Evolutionary conservation across 2,329 filamentous ascomycete genomes (phyloP).

Genomic region (Talaromyces sp.): DNA sequence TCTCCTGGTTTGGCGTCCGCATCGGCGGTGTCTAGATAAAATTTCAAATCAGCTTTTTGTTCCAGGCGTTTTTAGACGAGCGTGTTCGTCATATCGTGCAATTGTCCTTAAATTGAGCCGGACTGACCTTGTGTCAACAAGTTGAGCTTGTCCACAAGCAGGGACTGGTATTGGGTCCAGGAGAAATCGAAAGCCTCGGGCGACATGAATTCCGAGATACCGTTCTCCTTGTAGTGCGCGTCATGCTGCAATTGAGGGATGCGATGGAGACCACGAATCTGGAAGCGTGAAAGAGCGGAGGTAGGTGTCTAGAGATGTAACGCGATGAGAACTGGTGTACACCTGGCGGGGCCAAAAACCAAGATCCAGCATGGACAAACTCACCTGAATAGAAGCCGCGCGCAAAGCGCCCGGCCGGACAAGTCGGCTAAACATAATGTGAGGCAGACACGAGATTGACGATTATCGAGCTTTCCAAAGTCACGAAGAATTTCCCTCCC

Average conservation of each 20-base stretch:
- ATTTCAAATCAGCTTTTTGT: background rate
- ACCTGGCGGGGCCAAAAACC: background rate
- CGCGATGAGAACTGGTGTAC: constrained; percentile 21
- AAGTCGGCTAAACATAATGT: constrained; percentile 48
- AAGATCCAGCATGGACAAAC: constrained; percentile 2
- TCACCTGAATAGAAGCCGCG: constrained; percentile 42
- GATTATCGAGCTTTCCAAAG: constrained; percentile 22
- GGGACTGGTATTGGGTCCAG: constrained; percentile 79
- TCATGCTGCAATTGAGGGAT: constrained; percentile 55
- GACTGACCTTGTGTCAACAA: constrained; percentile 66
- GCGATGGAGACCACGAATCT: constrained; percentile 45
- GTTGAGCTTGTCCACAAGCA: constrained; percentile 77
- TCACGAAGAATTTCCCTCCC: constrained; percentile 41
- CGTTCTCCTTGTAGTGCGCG: constrained; percentile 49
- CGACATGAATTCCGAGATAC: constrained; percentile 72
- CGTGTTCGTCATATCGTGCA: background rate
- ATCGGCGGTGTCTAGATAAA: constrained; percentile 61
- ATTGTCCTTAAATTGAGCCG: constrained; percentile 23
- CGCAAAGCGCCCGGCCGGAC: constrained; percentile 49
- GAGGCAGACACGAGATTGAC: constrained; percentile 15
- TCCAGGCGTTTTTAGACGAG: background rate
- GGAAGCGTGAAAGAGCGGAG: constrained; percentile 40
- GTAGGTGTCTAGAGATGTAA: constrained; percentile 33
- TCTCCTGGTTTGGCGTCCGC: constrained; percentile 65
- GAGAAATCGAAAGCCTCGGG: constrained; percentile 70